phyloP scores from a whole-genome alignment of 1,284 basidiomycete species.

The Phlebopus sp. region DNA sequence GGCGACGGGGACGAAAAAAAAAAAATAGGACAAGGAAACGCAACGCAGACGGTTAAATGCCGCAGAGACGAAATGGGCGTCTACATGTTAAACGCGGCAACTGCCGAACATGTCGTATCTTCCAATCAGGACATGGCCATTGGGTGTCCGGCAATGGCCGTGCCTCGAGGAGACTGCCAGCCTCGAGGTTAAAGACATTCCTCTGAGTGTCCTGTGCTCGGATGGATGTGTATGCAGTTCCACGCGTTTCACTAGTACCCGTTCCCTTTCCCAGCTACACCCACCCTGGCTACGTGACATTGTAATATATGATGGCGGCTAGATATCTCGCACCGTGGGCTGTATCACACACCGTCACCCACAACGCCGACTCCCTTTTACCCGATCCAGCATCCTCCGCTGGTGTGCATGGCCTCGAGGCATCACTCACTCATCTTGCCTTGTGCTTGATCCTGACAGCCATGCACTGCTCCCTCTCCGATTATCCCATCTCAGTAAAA shows the following conservation, averaged over 20 bases:
- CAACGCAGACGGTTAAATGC: slow-evolving; percentile 20
- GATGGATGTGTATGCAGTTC: no score
- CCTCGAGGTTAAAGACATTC: no score
- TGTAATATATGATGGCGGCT: background rate
- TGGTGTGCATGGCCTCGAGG: slow-evolving; percentile 23
- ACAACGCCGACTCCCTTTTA: slow-evolving; percentile 8
- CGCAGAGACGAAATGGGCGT: slow-evolving; percentile 12
- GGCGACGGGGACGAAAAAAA: background rate
- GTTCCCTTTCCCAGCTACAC: background rate
- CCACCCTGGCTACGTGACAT: slow-evolving; percentile 3
- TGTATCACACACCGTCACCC: no score
- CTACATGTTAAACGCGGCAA: no score
- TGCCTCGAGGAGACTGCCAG: slow-evolving; percentile 25
- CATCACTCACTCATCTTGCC: slow-evolving; percentile 26
- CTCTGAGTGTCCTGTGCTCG: no score
- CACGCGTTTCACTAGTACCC: no score
- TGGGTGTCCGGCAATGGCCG: background rate
- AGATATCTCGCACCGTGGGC: background rate
- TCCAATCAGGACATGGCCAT: slow-evolving; percentile 5
- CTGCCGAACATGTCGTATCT: slow-evolving; percentile 4
- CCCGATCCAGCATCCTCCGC: slow-evolving; percentile 16
- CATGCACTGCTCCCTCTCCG: slow-evolving; percentile 8
- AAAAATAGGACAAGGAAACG: slow-evolving; percentile 2
- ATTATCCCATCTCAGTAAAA: background rate
- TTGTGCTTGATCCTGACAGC: slow-evolving; percentile 12